Conservation (phyloP, 164 flowering plant genomes). For the Liriodendron chinense region DNA sequence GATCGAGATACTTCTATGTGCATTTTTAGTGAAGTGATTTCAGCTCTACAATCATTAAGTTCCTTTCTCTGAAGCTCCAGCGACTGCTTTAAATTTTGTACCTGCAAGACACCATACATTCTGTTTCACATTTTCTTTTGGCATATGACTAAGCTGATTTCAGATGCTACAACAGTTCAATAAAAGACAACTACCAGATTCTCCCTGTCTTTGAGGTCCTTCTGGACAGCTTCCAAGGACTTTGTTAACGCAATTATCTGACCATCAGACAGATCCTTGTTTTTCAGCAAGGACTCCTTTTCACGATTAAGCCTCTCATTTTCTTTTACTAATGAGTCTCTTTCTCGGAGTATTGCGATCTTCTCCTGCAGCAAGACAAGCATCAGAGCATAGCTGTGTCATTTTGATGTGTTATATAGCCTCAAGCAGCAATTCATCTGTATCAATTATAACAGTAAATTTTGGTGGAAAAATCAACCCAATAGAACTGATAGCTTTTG, state of each 20-base stretch:
- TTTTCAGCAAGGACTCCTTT: constrained; percentile 49
- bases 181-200: constrained; percentile 40
- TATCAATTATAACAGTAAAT: neutral
- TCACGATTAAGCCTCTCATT: constrained; percentile 59
- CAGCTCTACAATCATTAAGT: constrained; percentile 85
- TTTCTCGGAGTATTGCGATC: constrained; percentile 68
- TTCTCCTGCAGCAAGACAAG: constrained; percentile 69
- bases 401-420: neutral
- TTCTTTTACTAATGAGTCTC: constrained; percentile 53
- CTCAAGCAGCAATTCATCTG: neutral
- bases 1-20: constrained; percentile 74
- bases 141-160: neutral
- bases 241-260: constrained; percentile 67
- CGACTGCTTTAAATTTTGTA: constrained; percentile 65
- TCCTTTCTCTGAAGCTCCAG: constrained; percentile 71
- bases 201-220: constrained; percentile 81
- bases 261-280: constrained; percentile 65
- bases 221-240: constrained; percentile 71
- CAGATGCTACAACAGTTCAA: neutral
- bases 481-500: too few species aligned
- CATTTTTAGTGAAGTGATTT: constrained; percentile 88
- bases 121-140: too few species aligned
- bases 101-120: constrained; percentile 33
- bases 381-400: constrained; percentile 2
- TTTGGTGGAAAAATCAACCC: neutral